Percentiles rank a stretch among this genome's conserved stretches.
phyloP scores from a whole-genome alignment of 164 flowering plant species.

The Tetracentron sinense region DNA sequence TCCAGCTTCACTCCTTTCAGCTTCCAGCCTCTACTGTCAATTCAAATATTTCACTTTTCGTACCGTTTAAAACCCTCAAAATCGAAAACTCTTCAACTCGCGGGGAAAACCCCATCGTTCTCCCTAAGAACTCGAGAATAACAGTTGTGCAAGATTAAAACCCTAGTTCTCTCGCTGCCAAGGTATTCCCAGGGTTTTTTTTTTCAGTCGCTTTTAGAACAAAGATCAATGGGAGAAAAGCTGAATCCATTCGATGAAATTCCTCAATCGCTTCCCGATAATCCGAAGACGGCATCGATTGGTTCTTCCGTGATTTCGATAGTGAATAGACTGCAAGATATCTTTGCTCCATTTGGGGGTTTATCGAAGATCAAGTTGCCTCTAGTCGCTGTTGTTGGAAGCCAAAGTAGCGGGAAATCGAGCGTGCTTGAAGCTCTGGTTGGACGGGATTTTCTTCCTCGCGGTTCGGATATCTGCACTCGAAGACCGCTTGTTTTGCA shows the following conservation, averaged over 20 bases:
- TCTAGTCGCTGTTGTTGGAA: slow-evolving; percentile 52
- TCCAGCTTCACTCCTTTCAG: too few relatives aligned
- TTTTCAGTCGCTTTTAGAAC: not conserved
- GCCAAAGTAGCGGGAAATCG: slow-evolving; percentile 61
- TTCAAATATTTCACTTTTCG: too few relatives aligned
- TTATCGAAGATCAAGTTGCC: slow-evolving; percentile 35
- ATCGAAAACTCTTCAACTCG: not conserved
- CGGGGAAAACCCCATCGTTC: not conserved
- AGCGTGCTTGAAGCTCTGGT: slow-evolving; percentile 56
- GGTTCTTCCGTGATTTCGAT: slow-evolving; percentile 35
- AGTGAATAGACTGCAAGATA: slow-evolving; percentile 46
- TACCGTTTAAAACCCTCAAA: not conserved
- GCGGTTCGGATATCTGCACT: slow-evolving; percentile 46
- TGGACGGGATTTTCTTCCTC: slow-evolving; percentile 52
- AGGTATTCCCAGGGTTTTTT: not conserved
- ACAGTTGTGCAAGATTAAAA: too few relatives aligned
- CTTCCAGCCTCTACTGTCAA: too few relatives aligned
- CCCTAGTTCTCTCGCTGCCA: not conserved
- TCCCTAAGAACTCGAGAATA: too few relatives aligned
- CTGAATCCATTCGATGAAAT: not conserved
- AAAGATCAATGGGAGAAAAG: not conserved
- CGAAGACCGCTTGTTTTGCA: slow-evolving; percentile 46
- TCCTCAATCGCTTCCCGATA: not conserved
- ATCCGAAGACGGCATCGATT: slow-evolving; percentile 7
- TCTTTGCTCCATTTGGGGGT: slow-evolving; percentile 30